These are phyloP conservation scores for Mycena kentingensis DNA, from an alignment of 768 basidiomycete genomes.

Conservation along the genomic window DNA sequence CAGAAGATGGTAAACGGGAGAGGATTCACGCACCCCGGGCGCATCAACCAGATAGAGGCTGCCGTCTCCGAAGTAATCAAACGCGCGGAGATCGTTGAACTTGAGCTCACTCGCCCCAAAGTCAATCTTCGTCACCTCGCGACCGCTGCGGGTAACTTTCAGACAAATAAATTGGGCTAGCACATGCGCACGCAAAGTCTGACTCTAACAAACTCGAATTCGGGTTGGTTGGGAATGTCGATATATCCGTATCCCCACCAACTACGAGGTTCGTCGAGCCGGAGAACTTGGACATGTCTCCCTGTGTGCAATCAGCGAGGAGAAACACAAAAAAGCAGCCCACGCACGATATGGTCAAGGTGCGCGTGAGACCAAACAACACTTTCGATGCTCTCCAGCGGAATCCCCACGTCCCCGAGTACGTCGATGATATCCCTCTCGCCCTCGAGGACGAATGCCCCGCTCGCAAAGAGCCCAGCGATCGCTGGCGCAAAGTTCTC, in stretches of 20 bases:
- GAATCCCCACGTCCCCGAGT: too few species aligned
- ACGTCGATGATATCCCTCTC: too few species aligned
- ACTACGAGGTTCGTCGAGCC: conserved; percentile 13
- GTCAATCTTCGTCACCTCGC: conserved; percentile 5
- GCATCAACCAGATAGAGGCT: conserved; percentile 15
- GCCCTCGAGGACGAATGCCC: too few species aligned
- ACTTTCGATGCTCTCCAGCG: too few species aligned
- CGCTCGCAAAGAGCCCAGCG: too few species aligned
- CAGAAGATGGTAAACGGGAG: background rate
- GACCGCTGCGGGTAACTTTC: background rate
- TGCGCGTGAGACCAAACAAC: background rate
- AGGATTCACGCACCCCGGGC: conserved; percentile 1
- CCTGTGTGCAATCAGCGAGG: background rate
- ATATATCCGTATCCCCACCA: conserved; percentile 6
- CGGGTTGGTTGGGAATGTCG: conserved; percentile 10
- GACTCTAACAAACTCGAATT: conserved; percentile 3
- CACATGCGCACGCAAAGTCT: conserved; percentile 4
- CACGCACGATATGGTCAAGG: conserved; percentile 4
- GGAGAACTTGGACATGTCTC: conserved; percentile 22
- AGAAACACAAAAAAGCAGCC: background rate
- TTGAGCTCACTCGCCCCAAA: background rate
- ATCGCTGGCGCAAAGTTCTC: too few species aligned
- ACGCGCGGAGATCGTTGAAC: conserved; percentile 12
- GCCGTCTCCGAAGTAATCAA: too few species aligned
- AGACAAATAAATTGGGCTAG: background rate